Conservation (phyloP, 179 eudicot species). For the Heliamphora pulchella region DNA sequence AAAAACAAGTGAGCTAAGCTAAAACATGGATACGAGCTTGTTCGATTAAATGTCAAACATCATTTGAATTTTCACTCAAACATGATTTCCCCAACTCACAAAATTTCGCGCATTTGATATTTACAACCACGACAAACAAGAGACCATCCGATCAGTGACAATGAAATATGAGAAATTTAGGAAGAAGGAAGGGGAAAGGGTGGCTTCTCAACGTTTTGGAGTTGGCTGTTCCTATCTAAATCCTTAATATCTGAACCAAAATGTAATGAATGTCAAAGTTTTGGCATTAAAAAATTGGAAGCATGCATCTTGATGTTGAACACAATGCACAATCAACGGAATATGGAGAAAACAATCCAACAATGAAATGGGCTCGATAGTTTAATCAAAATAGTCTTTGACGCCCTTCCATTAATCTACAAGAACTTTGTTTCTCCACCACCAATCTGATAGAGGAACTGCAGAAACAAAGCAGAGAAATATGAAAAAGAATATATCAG, state of each 20-base stretch:
- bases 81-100: too few species aligned
- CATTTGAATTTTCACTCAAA: too few species aligned
- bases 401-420: not conserved
- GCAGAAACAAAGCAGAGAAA: not conserved
- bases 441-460: not conserved
- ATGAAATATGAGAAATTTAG: not conserved
- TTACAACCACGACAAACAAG: not conserved
- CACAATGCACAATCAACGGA: not conserved
- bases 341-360: not conserved
- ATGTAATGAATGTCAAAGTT: not conserved
- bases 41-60: too few species aligned
- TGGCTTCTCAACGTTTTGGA: not conserved
- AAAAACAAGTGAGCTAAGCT: too few species aligned
- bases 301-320: not conserved
- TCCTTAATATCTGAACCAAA: slow-evolving; percentile 5
- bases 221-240: not conserved
- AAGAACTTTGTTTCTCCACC: not conserved
- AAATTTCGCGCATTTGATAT: not conserved
- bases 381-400: not conserved
- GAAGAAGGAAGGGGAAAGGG: not conserved
- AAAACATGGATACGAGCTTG: too few species aligned
- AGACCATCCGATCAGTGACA: not conserved
- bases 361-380: not conserved
- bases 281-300: not conserved
- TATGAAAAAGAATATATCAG: not conserved